phyloP scores from a whole-genome alignment of 1,284 basidiomycete genomes.

The Trichosporon asahii region DNA sequence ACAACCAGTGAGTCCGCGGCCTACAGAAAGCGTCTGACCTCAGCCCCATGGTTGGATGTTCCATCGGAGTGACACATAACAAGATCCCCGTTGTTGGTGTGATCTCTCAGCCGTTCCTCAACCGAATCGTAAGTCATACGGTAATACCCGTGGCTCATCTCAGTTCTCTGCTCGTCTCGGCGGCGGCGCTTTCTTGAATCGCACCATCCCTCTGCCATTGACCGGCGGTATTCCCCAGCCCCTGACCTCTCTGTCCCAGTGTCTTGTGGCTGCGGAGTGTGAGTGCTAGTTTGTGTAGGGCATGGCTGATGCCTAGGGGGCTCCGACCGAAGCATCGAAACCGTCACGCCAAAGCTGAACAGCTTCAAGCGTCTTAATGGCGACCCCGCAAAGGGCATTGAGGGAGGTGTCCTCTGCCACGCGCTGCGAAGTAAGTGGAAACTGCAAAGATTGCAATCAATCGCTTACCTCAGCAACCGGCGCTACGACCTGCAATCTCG shows the following conservation, averaged over 20 bases:
- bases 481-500: conserved; percentile 75
- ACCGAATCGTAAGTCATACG: conserved; percentile 61
- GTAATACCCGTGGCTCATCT: neutral
- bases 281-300: neutral
- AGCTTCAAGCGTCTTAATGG: conserved; percentile 75
- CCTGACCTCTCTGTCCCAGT: conserved; percentile 69
- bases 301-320: conserved; percentile 59
- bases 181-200: conserved; percentile 72
- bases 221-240: conserved; percentile 71
- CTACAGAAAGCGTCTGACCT: neutral
- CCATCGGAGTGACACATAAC: conserved; percentile 80
- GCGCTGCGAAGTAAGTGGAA: conserved; percentile 60
- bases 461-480: conserved; percentile 56
- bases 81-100: conserved; percentile 78
- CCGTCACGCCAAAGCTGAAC: conserved; percentile 63
- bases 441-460: too few relatives aligned
- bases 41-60: conserved; percentile 53
- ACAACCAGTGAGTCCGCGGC: conserved; percentile 37
- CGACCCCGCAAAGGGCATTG: conserved; percentile 64
- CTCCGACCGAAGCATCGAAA: conserved; percentile 65
- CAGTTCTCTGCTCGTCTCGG: conserved; percentile 75
- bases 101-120: conserved; percentile 83
- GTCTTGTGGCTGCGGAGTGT: conserved; percentile 79
- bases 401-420: conserved; percentile 81
- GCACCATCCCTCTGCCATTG: conserved; percentile 61